A percentile compares a stretch with the other conserved stretches of the same genome.
These are phyloP conservation scores for Martiniozyma asiatica DNA, from an alignment of 1,139 yeast species.

Conservation along the genomic window DNA sequence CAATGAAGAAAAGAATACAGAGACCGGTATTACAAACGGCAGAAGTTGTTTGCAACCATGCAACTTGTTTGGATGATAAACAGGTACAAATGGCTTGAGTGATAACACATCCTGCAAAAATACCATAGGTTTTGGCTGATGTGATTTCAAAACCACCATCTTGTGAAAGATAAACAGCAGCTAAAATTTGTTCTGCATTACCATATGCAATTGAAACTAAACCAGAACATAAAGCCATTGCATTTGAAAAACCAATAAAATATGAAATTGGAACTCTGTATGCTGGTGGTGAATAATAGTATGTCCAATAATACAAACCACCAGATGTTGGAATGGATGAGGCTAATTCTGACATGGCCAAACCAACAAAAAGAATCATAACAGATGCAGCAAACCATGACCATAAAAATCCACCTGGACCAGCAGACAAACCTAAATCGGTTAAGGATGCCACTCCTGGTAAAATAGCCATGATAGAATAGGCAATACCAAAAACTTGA, in stretches of 20 bases:
- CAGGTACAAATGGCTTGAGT: constrained; percentile 36
- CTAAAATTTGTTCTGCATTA: constrained; percentile 39
- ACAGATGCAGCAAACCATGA: constrained; percentile 48
- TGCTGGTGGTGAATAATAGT: too few relatives aligned
- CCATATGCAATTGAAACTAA: constrained; percentile 50
- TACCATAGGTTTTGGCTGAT: constrained; percentile 38
- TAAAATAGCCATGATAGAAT: constrained; percentile 40
- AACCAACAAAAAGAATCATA: constrained; percentile 38
- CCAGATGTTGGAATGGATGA: constrained; percentile 63
- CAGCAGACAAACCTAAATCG: constrained; percentile 31
- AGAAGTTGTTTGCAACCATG: constrained; percentile 48
- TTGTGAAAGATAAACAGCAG: too few relatives aligned
- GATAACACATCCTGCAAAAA: constrained; percentile 39
- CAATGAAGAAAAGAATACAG: constrained; percentile 49
- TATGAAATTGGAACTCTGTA: constrained; percentile 35
- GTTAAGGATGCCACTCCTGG: constrained; percentile 34
- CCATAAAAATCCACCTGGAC: constrained; percentile 52
- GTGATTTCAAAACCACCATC: constrained; percentile 37
- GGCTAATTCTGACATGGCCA: constrained; percentile 50
- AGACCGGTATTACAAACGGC: constrained; percentile 43
- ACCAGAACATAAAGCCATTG: constrained; percentile 46
- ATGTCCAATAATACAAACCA: constrained; percentile 54
- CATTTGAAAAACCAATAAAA: constrained; percentile 48
- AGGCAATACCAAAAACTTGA: constrained; percentile 43
- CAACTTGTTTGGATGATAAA: constrained; percentile 38